A percentile compares a stretch with the other conserved stretches of the same genome.
Evolutionary conservation across 2,329 filamentous ascomycete genomes (phyloP).

Genomic region (Talaromyces sp.): DNA sequence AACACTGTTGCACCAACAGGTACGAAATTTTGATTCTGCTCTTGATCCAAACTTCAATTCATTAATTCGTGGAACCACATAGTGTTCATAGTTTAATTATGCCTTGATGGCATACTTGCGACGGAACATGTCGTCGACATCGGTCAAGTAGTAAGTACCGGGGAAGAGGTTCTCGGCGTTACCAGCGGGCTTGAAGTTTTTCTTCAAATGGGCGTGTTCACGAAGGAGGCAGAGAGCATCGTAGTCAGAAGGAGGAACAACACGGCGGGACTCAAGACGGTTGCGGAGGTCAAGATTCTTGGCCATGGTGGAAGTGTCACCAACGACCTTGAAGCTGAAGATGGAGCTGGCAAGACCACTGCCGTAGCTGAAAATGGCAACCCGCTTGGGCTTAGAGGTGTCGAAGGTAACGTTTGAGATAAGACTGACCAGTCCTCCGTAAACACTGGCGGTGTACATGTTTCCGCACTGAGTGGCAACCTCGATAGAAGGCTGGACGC

Average conservation of each 20-base stretch:
- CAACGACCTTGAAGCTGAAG: slow-evolving; percentile 64
- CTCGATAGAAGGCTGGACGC: slow-evolving; percentile 69
- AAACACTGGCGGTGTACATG: slow-evolving; percentile 62
- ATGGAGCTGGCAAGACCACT: slow-evolving; percentile 73
- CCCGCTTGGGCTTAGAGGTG: slow-evolving; percentile 65
- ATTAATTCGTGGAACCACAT: slow-evolving; percentile 10
- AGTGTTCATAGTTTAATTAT: slow-evolving; percentile 40
- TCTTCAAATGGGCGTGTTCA: slow-evolving; percentile 79
- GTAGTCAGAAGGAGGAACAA: slow-evolving; percentile 68
- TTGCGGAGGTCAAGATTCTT: slow-evolving; percentile 68
- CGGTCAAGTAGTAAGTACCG: slow-evolving; percentile 74
- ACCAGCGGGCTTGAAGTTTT: slow-evolving; percentile 70
- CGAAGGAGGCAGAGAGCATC: slow-evolving; percentile 76
- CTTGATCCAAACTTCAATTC: slow-evolving; percentile 10
- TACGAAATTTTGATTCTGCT: slow-evolving; percentile 1
- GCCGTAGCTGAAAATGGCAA: slow-evolving; percentile 76
- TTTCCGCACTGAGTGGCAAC: slow-evolving; percentile 72
- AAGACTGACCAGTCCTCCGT: slow-evolving; percentile 56
- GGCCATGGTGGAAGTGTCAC: slow-evolving; percentile 65
- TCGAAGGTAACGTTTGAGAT: slow-evolving; percentile 62
- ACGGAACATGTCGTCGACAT: slow-evolving; percentile 83
- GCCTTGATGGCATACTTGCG: slow-evolving; percentile 73
- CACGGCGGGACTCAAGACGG: slow-evolving; percentile 63
- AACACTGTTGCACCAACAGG: background rate
- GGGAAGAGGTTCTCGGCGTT: slow-evolving; percentile 62